Evolutionary conservation across 495 filamentous ascomycete genomes (phyloP), one percentile per base, ranked within the genome.

Genomic region (Cudoniella acicularis): DNA sequence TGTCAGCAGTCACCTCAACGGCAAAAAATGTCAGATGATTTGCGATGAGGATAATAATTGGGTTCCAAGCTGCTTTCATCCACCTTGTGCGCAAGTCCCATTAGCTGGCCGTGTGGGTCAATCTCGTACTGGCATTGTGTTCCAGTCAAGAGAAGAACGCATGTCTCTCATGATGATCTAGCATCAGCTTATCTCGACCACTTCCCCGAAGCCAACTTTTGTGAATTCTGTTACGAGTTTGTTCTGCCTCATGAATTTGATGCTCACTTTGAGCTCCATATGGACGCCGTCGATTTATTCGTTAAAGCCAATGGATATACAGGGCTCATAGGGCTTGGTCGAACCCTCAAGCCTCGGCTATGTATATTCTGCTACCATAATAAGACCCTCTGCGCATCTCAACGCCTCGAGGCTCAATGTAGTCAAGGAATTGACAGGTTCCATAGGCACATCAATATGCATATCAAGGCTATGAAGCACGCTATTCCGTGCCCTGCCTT

Each of bases 281-380:
- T 48, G 4, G 45, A 17, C 45, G 45, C 4, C n/a, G n/a, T 48
- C 45, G 45, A 48, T 17, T 48, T 8, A 4, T 17, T 48, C n/a
- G 45, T 48, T 8, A 48, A 48, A 17, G 45, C 4, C n/a, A 48
- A 6, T 48, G 45, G 45, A n/a, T 48, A 48, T 48, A 17, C 45
- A 48, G 45, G 45, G 6, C 6, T 48, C 6, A 48, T 48, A 4
- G 45, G 45, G 17, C 21, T 48, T 48, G 45, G 45, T 48, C 45
- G 45, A 17, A 8, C 6, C 17, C 45, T 18, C 17, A 18, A 17
- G 17, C 17, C 17, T n/a, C 45, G 45, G 6, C 17, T 23, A 27
- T 52, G 49, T 52, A 52, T 52, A 3, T 52, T 52, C 49, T 52
- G 49, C 49, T 52, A 52, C 23, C 49, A 52, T 52, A 21, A 52